Base-by-base conservation (phyloP, 164 flowering plant species). In the Vitis rotundifolia region DNA sequence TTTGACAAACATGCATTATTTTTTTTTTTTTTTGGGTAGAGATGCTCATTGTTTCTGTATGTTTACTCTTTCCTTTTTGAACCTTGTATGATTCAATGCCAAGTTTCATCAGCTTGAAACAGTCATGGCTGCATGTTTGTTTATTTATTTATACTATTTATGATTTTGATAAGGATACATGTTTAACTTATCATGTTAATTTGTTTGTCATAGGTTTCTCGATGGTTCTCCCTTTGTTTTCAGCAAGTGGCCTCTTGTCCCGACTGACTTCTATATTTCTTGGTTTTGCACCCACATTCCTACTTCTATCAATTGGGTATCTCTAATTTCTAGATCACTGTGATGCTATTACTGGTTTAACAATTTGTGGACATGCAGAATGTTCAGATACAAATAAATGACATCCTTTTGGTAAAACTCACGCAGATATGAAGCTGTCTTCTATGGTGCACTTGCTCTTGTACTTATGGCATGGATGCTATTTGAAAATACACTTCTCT, bases 291-390 rank as follows among this genome's bases (percentile, higher is more conserved):
- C 97, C 99, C 4, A 64, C 97, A 54, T 94, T 92, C 80, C 83
- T 94, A 61, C 91, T 94, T 62, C 78, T 94, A 68, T 94, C 99
- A 51, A 94, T 94, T 60, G 99, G 99, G 99, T 94, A 91, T 66
- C 10, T 63, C 54, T 72, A 58, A 12, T 73, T 59, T 47, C 49
- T 68, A 49, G 14, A 31, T 13, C 63, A 18, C 22, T 69, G 15
- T 64, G 51, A 50, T 48, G 60, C 14, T 74, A 15, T 19, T 64
- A 51, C 58, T 68, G 48, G 29, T 63, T 60, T 59, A 31, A 52
- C 54, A 29, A 50, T 61, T 59, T 14, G 5, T 53, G 65, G 52
- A 63, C 47, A 58, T 54, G 53, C 49, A 19, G 53, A 44, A 68
- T 55, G 0, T 22, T 66, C 37, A 48, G 47, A 26, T 29, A 28